These are phyloP conservation scores for Cladophialophora immunda DNA, from an alignment of 2,329 filamentous ascomycete species.

Conservation along the genomic window DNA sequence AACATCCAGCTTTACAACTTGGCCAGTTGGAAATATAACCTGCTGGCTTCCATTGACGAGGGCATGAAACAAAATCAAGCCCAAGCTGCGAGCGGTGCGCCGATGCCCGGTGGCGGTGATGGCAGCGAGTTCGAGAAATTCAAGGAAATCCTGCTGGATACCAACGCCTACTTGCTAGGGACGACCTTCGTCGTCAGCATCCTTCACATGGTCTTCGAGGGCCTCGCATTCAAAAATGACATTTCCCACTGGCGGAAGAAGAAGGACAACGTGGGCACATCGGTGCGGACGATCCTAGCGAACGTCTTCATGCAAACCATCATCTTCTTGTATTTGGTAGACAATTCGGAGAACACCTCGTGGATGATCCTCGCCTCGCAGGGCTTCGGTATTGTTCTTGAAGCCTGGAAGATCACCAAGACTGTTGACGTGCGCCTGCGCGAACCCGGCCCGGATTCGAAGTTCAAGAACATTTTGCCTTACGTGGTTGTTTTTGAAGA, in stretches of 20 bases:
- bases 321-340: conserved; percentile 95
- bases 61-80: conserved; percentile 84
- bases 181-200: conserved; percentile 86
- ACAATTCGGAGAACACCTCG: conserved; percentile 96
- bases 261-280: conserved; percentile 98
- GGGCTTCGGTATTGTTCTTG: conserved; percentile 79
- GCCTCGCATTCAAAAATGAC: conserved; percentile 95
- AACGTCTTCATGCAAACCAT: conserved; percentile 97
- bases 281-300: conserved; percentile 91
- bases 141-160: conserved; percentile 93
- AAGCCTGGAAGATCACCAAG: conserved; percentile 96
- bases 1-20: conserved; percentile 85
- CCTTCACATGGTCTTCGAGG: conserved; percentile 93
- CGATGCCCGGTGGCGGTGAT: conserved; percentile 80
- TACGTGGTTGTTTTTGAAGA: conserved; percentile 89
- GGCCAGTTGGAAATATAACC: conserved; percentile 86
- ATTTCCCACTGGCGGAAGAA: conserved; percentile 99
- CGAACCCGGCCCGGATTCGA: conserved; percentile 70
- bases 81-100: conserved; percentile 76
- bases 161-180: conserved; percentile 87
- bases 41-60: conserved; percentile 84
- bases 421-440: conserved; percentile 87
- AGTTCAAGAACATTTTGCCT: conserved; percentile 74
- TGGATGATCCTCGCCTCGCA: conserved; percentile 99
- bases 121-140: conserved; percentile 96